Percentiles rank a stretch among this genome's conserved stretches.
These are phyloP conservation scores for Adansonia rubrostipa DNA, from an alignment of 441 rosid species.

Conservation along the genomic window DNA sequence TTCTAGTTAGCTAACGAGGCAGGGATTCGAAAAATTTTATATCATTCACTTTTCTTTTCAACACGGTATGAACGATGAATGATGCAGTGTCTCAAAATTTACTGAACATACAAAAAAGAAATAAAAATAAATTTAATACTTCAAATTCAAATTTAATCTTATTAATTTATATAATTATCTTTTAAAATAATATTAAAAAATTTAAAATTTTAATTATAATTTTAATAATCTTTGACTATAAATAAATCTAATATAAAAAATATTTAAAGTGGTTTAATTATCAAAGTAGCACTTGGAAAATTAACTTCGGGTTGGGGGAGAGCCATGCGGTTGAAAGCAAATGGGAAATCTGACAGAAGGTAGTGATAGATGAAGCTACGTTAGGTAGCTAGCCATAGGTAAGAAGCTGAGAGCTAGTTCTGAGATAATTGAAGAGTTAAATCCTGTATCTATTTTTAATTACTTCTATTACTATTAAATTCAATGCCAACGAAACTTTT, in stretches of 20 bases:
- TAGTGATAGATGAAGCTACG: background rate
- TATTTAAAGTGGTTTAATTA: too few relatives aligned
- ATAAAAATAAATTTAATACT: background rate
- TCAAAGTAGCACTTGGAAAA: background rate
- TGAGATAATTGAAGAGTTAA: too few relatives aligned
- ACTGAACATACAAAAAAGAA: background rate
- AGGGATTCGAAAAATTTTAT: background rate
- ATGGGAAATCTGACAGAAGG: background rate
- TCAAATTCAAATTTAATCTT: background rate
- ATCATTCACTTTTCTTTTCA: background rate
- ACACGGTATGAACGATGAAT: background rate
- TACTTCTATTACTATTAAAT: too few relatives aligned
- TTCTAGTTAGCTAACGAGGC: background rate
- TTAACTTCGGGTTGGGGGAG: background rate
- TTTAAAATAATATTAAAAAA: too few relatives aligned
- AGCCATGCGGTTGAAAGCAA: background rate
- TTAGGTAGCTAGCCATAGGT: background rate
- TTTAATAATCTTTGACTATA: too few relatives aligned
- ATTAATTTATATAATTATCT: background rate
- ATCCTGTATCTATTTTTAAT: too few relatives aligned
- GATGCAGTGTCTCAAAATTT: background rate
- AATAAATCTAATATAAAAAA: too few relatives aligned
- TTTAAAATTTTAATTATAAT: too few relatives aligned
- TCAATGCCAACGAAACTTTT: background rate
- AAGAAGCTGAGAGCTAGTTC: background rate